Conservation (phyloP, 352 stramenopile genomes). For the Thalassiosira livingstoniorum region DNA sequence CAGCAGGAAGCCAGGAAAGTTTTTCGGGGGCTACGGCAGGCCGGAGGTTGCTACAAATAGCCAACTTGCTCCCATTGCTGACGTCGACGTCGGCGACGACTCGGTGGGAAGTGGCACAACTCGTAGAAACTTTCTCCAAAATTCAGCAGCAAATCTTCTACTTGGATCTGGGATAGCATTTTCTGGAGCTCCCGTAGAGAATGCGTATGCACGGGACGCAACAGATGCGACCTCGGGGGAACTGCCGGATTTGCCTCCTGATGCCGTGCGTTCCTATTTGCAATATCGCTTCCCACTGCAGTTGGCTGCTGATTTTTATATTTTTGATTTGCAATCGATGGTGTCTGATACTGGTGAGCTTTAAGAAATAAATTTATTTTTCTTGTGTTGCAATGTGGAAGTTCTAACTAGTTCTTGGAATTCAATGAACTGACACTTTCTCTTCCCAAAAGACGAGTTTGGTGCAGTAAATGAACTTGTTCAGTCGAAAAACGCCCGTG, state of each 20-base stretch:
- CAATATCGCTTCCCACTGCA: conserved; percentile 74
- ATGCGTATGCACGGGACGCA: conserved; percentile 1
- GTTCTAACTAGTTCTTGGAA: no score
- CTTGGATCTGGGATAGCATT: no score
- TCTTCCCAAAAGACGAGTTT: conserved; percentile 63
- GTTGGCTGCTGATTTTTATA: conserved; percentile 76
- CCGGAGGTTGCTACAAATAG: no score
- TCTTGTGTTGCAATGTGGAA: no score
- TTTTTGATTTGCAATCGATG: conserved; percentile 76
- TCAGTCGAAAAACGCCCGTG: conserved; percentile 53
- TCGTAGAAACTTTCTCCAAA: background rate
- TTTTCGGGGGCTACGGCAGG: no score
- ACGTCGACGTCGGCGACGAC: background rate
- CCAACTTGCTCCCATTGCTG: no score
- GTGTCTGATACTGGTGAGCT: conserved; percentile 58
- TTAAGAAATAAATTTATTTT: no score
- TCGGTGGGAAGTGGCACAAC: background rate
- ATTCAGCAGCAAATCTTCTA: background rate
- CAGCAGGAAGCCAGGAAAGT: no score
- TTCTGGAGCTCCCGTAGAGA: background rate
- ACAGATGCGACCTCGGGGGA: conserved; percentile 34
- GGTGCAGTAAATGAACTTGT: conserved; percentile 72
- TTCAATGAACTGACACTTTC: background rate
- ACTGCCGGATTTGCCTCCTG: conserved; percentile 69
- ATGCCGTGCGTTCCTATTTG: conserved; percentile 71